phyloP scores from a whole-genome alignment of 78 protist species.

The slime mould (Dictyostelium discoideum) region dicty_2.7 NC_007089.4:4483501-4484000 shows the following conservation, averaged over 20 bases:
- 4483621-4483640: not conserved
- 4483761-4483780: slow-evolving; percentile 11
- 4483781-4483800: slow-evolving; percentile 13
- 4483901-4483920: not conserved
- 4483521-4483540: slow-evolving; percentile 50
- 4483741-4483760: not conserved
- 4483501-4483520: slow-evolving; percentile 19
- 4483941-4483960: not conserved
- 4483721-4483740: not conserved
- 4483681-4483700: slow-evolving; percentile 2
- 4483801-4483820: not conserved
- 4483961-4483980: not conserved
- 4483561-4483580: not conserved
- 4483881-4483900: not conserved
- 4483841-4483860: not conserved
- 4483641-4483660: not conserved
- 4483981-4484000: not conserved
- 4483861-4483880: not conserved
- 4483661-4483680: not conserved
- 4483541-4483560: slow-evolving; percentile 28
- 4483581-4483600: slow-evolving; percentile 22
- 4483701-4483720: not conserved
- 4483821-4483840: not conserved
- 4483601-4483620: not conserved
- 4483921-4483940: not conserved